These are phyloP conservation scores for Lepidium campestre DNA, from an alignment of 441 rosid species.

Conservation along the genomic window DNA sequence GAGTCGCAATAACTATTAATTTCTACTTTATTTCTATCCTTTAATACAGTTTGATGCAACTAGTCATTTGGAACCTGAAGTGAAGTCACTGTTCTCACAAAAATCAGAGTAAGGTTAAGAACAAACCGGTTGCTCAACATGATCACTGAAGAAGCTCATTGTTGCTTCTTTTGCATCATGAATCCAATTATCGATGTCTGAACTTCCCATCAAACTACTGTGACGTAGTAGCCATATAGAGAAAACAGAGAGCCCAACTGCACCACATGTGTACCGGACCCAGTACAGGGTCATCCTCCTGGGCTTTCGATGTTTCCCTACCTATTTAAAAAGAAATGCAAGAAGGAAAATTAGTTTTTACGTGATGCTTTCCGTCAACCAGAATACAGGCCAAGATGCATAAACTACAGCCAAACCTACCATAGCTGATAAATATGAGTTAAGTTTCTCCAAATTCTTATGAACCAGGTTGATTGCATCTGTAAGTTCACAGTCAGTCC, in stretches of 20 bases:
- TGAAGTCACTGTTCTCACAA: not conserved
- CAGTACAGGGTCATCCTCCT: conserved; percentile 63
- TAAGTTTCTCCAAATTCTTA: conserved; percentile 63
- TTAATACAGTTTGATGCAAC: not conserved
- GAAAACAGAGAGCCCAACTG: conserved; percentile 68
- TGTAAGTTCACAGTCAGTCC: conserved; percentile 67
- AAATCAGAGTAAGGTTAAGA: conserved; percentile 5
- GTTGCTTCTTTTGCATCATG: conserved; percentile 73
- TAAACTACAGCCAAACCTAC: conserved; percentile 36
- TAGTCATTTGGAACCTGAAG: not conserved
- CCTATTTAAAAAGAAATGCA: conserved; percentile 34
- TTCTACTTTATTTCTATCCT: not conserved
- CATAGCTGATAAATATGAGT: conserved; percentile 51
- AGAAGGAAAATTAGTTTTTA: not conserved
- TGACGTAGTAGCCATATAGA: conserved; percentile 83
- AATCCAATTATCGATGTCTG: conserved; percentile 90
- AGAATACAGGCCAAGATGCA: not conserved
- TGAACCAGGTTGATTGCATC: conserved; percentile 63
- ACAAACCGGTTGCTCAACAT: conserved; percentile 93
- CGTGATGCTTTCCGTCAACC: not conserved
- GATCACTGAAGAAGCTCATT: conserved; percentile 61
- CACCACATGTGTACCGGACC: conserved; percentile 80
- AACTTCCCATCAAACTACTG: conserved; percentile 89
- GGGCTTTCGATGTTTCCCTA: conserved; percentile 77
- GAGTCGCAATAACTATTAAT: not conserved